Conservation (phyloP, 2,329 filamentous ascomycete genomes). For the Colletotrichum gloeosporioides region DNA sequence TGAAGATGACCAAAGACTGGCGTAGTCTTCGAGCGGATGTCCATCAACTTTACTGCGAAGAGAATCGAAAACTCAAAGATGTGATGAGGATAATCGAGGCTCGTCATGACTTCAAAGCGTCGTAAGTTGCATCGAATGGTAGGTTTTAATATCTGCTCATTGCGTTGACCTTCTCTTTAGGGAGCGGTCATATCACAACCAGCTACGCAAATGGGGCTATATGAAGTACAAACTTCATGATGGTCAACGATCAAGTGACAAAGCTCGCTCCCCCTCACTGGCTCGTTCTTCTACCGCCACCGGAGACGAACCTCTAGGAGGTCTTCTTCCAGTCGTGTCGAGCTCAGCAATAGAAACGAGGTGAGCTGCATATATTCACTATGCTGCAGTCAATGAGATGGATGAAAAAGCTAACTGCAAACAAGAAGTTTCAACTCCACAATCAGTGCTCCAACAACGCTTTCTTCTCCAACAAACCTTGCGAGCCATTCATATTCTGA, state of each 20-base stretch:
- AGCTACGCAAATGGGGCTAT: not conserved
- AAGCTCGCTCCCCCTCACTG: not conserved
- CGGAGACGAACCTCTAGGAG: no score
- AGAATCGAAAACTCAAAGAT: not conserved
- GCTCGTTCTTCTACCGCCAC: no score
- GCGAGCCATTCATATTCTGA: no score
- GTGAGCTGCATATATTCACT: no score
- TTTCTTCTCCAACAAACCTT: no score
- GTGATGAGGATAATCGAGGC: not conserved
- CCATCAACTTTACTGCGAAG: not conserved
- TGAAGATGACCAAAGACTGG: not conserved
- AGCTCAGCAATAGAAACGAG: no score
- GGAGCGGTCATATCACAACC: not conserved
- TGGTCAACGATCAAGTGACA: not conserved
- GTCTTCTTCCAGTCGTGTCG: no score
- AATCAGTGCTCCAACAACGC: no score
- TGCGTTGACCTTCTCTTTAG: not conserved
- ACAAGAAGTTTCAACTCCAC: no score
- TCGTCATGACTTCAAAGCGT: not conserved
- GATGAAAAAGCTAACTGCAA: no score
- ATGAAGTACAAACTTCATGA: not conserved
- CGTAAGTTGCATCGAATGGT: not conserved
- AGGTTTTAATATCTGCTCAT: not conserved
- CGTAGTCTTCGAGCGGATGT: not conserved
- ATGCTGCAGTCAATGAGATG: no score